Evolutionary conservation across 768 basidiomycete genomes (phyloP).

Genomic region (Russula emetica): DNA sequence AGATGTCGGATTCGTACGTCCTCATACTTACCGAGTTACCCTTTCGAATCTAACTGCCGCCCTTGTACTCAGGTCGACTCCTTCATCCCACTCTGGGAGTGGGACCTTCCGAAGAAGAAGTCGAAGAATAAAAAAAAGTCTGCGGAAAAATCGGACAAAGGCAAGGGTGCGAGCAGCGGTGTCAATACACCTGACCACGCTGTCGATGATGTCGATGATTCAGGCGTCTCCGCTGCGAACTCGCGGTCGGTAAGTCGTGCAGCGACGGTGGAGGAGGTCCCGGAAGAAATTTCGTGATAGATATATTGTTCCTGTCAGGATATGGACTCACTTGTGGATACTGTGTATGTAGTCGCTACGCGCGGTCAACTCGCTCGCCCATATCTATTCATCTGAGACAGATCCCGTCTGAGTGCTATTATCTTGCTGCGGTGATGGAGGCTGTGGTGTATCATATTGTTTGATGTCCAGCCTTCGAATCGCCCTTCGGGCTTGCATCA

Average conservation of each 20-base stretch:
- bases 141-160: constrained; percentile 47
- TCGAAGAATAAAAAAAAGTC: constrained; percentile 58
- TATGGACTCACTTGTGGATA: neutral
- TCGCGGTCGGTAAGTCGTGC: constrained; percentile 35
- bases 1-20: constrained; percentile 94
- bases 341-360: constrained; percentile 11
- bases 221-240: constrained; percentile 35
- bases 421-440: neutral
- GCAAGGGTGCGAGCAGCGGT: constrained; percentile 38
- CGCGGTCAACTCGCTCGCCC: neutral
- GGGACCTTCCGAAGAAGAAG: constrained; percentile 77
- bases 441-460: neutral
- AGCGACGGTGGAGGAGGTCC: constrained; percentile 35
- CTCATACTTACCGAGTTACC: neutral
- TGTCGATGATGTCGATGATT: constrained; percentile 38
- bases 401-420: constrained; percentile 12
- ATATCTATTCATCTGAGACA: constrained; percentile 24
- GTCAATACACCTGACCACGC: constrained; percentile 40
- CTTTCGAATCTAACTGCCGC: constrained; percentile 4
- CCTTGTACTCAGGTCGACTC: constrained; percentile 74
- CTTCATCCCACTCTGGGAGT: constrained; percentile 95
- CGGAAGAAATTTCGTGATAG: constrained; percentile 33
- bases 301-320: neutral
- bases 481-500: constrained; percentile 21
- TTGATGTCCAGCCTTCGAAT: constrained; percentile 21